Conservation (phyloP, 2,329 filamentous ascomycete genomes). For the Teratosphaeria viscida region DNA sequence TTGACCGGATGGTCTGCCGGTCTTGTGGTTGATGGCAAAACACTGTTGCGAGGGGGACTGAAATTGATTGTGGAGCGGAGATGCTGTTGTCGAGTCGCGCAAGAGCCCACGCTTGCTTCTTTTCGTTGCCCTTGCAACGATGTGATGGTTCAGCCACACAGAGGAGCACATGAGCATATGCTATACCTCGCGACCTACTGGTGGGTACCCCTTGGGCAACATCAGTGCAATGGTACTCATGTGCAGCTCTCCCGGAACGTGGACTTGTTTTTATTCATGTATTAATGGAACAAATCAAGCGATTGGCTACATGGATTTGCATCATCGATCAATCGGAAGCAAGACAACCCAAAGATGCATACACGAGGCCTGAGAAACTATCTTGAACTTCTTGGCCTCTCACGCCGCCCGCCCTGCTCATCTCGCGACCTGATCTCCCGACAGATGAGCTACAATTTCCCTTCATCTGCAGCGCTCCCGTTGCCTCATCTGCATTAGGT, state of each 20-base stretch:
- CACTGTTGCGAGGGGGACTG: neutral
- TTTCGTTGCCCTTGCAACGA: neutral
- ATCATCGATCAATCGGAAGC: too few species aligned
- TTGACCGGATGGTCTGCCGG: too few species aligned
- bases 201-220: neutral
- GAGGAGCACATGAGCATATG: neutral
- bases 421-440: neutral
- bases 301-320: too few species aligned
- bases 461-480: neutral
- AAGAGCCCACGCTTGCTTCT: neutral
- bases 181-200: neutral
- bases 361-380: neutral
- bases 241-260: neutral
- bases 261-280: neutral
- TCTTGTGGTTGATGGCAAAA: neutral
- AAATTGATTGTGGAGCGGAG: neutral
- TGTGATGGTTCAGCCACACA: neutral
- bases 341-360: neutral
- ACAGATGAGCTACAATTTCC: neutral
- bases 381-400: neutral
- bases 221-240: neutral
- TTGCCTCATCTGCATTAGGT: neutral
- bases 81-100: neutral
- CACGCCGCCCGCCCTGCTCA: neutral
- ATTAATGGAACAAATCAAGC: neutral